phyloP scores from a whole-genome alignment of 306 rosid species.

The Rosa chinensis region DNA sequence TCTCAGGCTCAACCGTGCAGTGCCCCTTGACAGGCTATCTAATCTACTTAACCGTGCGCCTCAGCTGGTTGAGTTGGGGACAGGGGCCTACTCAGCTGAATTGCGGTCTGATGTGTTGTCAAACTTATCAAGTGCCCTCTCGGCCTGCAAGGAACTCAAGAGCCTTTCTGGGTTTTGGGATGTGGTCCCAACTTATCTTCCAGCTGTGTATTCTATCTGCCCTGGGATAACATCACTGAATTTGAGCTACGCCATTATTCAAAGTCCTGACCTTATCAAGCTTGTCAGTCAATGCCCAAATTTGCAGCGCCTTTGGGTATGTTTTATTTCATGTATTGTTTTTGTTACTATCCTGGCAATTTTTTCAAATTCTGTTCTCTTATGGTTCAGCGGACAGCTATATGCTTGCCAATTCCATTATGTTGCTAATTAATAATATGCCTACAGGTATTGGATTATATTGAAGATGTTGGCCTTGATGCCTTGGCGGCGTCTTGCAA shows the following conservation, averaged over 20 bases:
- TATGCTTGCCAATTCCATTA: neutral
- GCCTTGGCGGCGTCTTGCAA: constrained; percentile 76
- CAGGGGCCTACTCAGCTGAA: constrained; percentile 70
- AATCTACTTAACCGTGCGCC: constrained; percentile 68
- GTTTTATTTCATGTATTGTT: constrained; percentile 4
- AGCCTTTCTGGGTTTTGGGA: constrained; percentile 92
- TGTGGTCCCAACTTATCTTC: constrained; percentile 66
- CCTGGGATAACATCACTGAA: constrained; percentile 66
- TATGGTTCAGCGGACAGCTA: constrained; percentile 10
- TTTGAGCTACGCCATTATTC: constrained; percentile 70
- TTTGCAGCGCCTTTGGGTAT: constrained; percentile 88
- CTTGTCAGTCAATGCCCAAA: constrained; percentile 70
- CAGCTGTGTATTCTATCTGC: constrained; percentile 71
- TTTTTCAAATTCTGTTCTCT: neutral
- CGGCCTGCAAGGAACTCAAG: constrained; percentile 62
- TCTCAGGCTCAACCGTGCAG: constrained; percentile 79
- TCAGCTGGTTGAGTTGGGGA: constrained; percentile 77
- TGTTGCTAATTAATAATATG: constrained; percentile 34
- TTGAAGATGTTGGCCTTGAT: constrained; percentile 86
- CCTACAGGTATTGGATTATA: constrained; percentile 84
- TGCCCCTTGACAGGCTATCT: constrained; percentile 72
- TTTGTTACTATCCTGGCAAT: neutral
- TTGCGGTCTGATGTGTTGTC: constrained; percentile 62
- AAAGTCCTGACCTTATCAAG: constrained; percentile 69
- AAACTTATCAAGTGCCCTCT: constrained; percentile 49